Base-by-base conservation (phyloP, 2,329 filamentous ascomycete species). In the Pestalotiopsis sp. region DNA sequence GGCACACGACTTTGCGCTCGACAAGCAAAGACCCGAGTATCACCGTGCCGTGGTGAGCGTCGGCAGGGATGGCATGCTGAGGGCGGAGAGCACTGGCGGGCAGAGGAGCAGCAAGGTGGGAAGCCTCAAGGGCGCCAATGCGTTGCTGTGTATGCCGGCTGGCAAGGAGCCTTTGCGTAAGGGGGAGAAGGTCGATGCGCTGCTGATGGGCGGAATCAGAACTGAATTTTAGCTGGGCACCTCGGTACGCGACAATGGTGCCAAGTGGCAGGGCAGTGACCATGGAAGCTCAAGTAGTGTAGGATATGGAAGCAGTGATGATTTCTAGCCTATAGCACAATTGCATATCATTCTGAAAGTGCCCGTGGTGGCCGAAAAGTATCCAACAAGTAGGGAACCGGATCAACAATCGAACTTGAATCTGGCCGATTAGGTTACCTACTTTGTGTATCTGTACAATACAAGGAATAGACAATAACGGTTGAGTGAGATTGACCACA, bases 81-180 rank as follows among this genome's bases (percentile, higher is more conserved):
- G 88, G 69, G 96, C 94, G 0, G 88, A 83, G 38, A 97, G 94
- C 76, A 99, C 96, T 0, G 96, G 96, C 5, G 90, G 92, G 3
- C 96, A 99, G 83, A 86, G 96, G 65, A 98, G 95, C 79, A 97
- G 93, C 17, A 89, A 90, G 70, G 94, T 99, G 2, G 94, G 94
- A 0, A 98, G 95, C 79, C 85, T 98, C 73, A 93, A 91, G 70
- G 91, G 92, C 23, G 95, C 96, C 2, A 99, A 99, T 83, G 94
- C 92, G 4, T 80, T 99, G 74, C 81, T 98, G 27, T 93, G 92
- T 74, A 82, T 97, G 81, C 92, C 92, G 0, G 84, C 86, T 45
- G 88, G 89, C 2, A 84, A 90, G 41, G 90, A 89, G 5, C 84
- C 84, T n/a, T 77, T 94, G 67, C 85, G 83, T 61, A 92, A 92